Conservation (phyloP, 1,139 yeast genomes). For the Pneumocystis murina region DNA sequence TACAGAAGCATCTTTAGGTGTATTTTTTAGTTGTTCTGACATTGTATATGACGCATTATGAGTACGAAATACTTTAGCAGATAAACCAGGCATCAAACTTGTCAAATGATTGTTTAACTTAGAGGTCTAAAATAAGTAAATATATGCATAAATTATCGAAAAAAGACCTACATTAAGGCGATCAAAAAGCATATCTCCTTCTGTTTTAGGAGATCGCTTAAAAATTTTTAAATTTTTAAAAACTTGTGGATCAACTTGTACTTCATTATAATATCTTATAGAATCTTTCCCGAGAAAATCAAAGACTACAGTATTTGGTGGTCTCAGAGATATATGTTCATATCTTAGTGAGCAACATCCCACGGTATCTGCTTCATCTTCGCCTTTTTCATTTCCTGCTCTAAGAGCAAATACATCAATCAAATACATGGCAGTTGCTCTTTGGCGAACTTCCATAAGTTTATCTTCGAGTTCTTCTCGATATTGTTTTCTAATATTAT, state of each 20-base stretch:
- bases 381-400: conserved; percentile 97
- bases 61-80: conserved; percentile 95
- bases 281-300: conserved; percentile 95
- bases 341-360: conserved; percentile 90
- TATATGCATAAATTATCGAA: neutral
- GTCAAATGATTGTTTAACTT: conserved; percentile 75
- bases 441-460: conserved; percentile 73
- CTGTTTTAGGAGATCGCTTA: conserved; percentile 73
- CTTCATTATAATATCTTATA: conserved; percentile 81
- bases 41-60: conserved; percentile 91
- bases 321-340: conserved; percentile 74
- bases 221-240: conserved; percentile 76
- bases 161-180: conserved; percentile 37
- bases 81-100: conserved; percentile 78
- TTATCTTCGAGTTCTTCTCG: conserved; percentile 52
- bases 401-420: conserved; percentile 91
- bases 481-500: conserved; percentile 61
- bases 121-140: conserved; percentile 33
- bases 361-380: conserved; percentile 95
- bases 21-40: conserved; percentile 83
- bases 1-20: conserved; percentile 70
- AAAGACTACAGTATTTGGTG: conserved; percentile 78
- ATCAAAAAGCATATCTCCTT: conserved; percentile 87
- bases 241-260: conserved; percentile 76
- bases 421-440: conserved; percentile 85